Evolutionary conservation across 805 yeast genomes (phyloP), one percentile per base, ranked within the genome.

Genomic region (Kazachstania martiniae): DNA sequence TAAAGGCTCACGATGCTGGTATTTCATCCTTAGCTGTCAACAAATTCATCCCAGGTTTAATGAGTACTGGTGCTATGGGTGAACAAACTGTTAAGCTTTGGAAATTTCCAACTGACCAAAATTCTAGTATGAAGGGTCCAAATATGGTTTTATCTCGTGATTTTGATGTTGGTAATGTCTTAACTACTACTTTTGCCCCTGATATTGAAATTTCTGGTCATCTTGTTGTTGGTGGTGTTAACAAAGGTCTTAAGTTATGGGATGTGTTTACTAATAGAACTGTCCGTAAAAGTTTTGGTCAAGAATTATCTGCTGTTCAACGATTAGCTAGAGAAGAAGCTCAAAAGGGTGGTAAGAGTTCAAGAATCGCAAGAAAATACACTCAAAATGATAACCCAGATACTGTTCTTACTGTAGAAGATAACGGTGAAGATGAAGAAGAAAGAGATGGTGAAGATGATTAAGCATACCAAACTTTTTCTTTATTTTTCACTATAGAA

Each of bases 1-100:
- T 91, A 45, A 95, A 91, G 58, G 97, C 97, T 2, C 98, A 91
- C 56, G 97, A 91, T 60, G 72, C 94, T 3, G 96, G 94, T 39
- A 79, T 91, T 39, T 79, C 95, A 4, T 67, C 89, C 2, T 68
- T 91, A 44, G 79, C 78, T 43, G 68, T 77, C 23, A 87, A 84
- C 59, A 52, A 54, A 17, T 70, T 63, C 51, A 54, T 85, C 21
- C 76, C 77, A 17, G 91, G 89, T 13, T 61, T 83, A 66, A 58
- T 91, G 51, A 74, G 77, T 16, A 84, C 97, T 1, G 77, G 91
- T 31, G 94, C 95, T 5, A 80, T 82, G 86, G 83, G 87, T 35
- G 98, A 91, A 48, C 83, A 82, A 58, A 59, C 62, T 9, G 74
- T 86, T 34, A 91, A 91, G 58, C 62, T 91, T 32, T 91, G 98